These are phyloP conservation scores for Hygrophila difformis DNA, from an alignment of 257 asterid genomes.

Conservation along the genomic window DNA sequence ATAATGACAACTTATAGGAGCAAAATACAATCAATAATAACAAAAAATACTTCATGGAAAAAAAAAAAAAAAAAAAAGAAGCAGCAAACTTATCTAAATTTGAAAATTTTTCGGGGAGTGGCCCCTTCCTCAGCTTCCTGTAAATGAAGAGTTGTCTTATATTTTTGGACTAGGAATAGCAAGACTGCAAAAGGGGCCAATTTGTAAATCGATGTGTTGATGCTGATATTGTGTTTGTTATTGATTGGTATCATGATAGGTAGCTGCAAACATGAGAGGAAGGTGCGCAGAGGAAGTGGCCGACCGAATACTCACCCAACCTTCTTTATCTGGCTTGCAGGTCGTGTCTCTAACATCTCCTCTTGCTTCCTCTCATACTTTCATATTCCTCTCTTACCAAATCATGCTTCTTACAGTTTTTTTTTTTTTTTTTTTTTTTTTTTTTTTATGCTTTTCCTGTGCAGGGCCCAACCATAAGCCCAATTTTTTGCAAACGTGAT, in stretches of 20 bases:
- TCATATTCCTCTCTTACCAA: neutral
- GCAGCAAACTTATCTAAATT: too few relatives aligned
- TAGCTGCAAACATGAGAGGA: conserved; percentile 96
- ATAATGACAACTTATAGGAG: too few relatives aligned
- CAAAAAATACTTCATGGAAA: too few relatives aligned
- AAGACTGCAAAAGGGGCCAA: too few relatives aligned
- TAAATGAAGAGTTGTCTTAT: too few relatives aligned
- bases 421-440: neutral
- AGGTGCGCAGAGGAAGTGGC: conserved; percentile 93
- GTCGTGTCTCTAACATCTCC: conserved; percentile 24
- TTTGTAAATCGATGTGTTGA: too few relatives aligned
- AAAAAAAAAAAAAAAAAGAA: too few relatives aligned
- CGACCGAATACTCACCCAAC: conserved; percentile 66
- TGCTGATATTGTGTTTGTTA: neutral
- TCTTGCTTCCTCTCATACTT: too few relatives aligned
- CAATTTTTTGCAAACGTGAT: conserved; percentile 34
- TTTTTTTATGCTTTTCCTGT: conserved; percentile 12
- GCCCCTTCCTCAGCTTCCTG: too few relatives aligned
- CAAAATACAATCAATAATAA: too few relatives aligned
- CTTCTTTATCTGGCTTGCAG: conserved; percentile 90
- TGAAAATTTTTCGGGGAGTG: too few relatives aligned
- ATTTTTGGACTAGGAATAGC: too few relatives aligned
- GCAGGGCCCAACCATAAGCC: conserved; percentile 95
- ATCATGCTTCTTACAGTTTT: neutral
- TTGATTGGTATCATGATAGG: conserved; percentile 34